Percentiles rank a stretch among this genome's conserved stretches.
These are phyloP conservation scores for Fusarium tricinctum DNA, from an alignment of 2,329 filamentous ascomycete genomes.

Conservation along the genomic window DNA sequence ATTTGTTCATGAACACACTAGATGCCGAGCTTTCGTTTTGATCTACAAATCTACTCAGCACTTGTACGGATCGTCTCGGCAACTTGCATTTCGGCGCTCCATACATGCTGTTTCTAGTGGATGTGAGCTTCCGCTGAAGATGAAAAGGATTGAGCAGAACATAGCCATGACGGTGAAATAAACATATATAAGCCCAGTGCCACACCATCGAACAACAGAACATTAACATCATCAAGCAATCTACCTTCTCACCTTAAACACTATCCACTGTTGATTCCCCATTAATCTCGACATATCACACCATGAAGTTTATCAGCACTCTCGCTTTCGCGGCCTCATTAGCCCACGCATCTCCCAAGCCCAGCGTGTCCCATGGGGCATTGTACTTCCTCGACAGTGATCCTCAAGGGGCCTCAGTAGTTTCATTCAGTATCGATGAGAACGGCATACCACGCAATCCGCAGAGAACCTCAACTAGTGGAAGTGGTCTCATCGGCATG, in stretches of 20 bases:
- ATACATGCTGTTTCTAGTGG: too few relatives aligned
- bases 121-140: neutral
- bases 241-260: too few relatives aligned
- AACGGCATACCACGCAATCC: neutral
- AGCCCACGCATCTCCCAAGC: neutral
- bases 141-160: neutral
- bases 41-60: too few relatives aligned
- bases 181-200: neutral
- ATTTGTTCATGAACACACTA: neutral
- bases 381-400: conserved; percentile 22
- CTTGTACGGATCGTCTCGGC: neutral
- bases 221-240: neutral
- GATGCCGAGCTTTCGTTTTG: too few relatives aligned
- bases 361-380: neutral
- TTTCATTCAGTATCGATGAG: conserved; percentile 2
- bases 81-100: too few relatives aligned
- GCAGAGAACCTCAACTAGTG: neutral
- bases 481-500: conserved; percentile 4
- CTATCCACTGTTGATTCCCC: rapidly evolving
- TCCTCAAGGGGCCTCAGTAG: conserved; percentile 16
- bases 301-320: neutral
- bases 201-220: neutral
- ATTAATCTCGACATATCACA: rapidly evolving
- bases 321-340: neutral
- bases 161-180: neutral